phyloP scores from a whole-genome alignment of 208 protist genomes.

The Blechomonas ayalai region DNA sequence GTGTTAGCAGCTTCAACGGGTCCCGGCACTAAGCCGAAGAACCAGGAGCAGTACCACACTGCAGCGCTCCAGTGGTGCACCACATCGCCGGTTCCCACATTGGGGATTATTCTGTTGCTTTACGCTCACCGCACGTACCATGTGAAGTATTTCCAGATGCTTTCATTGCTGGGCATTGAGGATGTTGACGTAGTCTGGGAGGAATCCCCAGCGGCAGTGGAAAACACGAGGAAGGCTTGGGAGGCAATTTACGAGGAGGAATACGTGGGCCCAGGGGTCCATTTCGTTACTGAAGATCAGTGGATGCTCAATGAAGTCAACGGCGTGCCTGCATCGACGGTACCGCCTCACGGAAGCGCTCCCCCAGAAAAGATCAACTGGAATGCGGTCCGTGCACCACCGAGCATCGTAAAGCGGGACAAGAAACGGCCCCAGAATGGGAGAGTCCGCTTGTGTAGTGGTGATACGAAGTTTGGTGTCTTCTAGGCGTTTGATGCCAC shows the following conservation, averaged over 20 bases:
- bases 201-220: constrained; percentile 13
- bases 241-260: constrained; percentile 55
- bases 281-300: constrained; percentile 1
- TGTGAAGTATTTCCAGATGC: constrained; percentile 71
- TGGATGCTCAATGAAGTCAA: no score
- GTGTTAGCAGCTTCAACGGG: no score
- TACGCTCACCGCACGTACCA: constrained; percentile 73
- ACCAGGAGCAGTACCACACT: no score
- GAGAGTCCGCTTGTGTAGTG: constrained; percentile 33
- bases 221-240: constrained; percentile 58
- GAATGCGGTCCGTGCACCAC: no score
- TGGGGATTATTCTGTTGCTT: constrained; percentile 67
- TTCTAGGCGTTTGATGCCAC: constrained; percentile 38
- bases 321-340: no score
- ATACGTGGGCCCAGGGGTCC: constrained; percentile 31
- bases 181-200: constrained; percentile 63
- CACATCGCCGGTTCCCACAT: constrained; percentile 71
- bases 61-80: no score
- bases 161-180: constrained; percentile 70
- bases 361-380: no score
- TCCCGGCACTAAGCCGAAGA: no score
- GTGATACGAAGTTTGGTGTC: constrained; percentile 40
- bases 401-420: not conserved
- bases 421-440: constrained; percentile 2
- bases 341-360: no score